These are phyloP conservation scores for Podospora bellae-mahoneyi DNA, from an alignment of 495 filamentous ascomycete genomes.

Conservation along the genomic window DNA sequence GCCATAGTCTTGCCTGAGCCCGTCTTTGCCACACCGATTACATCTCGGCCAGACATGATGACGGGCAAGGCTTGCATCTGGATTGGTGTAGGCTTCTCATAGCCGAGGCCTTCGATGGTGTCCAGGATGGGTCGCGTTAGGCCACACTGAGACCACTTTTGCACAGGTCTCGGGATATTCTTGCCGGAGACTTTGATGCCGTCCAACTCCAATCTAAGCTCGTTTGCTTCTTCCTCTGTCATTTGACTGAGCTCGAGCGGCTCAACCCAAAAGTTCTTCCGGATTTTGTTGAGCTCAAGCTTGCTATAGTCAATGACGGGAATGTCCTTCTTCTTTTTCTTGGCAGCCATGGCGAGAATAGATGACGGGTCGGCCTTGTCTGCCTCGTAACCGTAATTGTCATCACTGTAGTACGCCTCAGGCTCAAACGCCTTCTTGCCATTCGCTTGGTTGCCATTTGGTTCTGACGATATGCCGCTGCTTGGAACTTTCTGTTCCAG, in stretches of 20 bases:
- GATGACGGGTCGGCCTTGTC: conserved; percentile 71
- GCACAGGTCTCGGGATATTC: conserved; percentile 86
- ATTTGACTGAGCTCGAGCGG: conserved; percentile 78
- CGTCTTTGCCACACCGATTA: conserved; percentile 96
- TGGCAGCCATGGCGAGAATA: conserved; percentile 80
- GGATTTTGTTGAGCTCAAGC: conserved; percentile 76
- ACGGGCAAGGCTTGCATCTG: conserved; percentile 93
- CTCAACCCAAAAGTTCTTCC: conserved; percentile 93
- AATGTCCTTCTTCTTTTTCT: conserved; percentile 96
- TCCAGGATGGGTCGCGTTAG: conserved; percentile 84
- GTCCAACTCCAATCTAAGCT: conserved; percentile 81
- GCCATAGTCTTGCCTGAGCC: conserved; percentile 99
- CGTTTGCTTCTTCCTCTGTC: conserved; percentile 79
- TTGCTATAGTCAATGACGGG: conserved; percentile 82
- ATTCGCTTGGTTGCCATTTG: conserved; percentile 36
- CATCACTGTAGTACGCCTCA: conserved; percentile 80
- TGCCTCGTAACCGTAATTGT: conserved; percentile 72
- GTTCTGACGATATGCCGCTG: conserved; percentile 34
- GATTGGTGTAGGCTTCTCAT: conserved; percentile 84
- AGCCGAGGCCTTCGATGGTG: conserved; percentile 79
- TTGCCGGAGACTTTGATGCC: conserved; percentile 88
- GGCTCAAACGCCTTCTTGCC: conserved; percentile 57
- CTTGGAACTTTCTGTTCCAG: conserved; percentile 46
- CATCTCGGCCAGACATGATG: conserved; percentile 94
- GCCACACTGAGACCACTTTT: conserved; percentile 96